A percentile compares a stretch with the other conserved stretches of the same genome.
Evolutionary conservation across 2,329 filamentous ascomycete genomes (phyloP).

Genomic region (Aureobasidium sp.): DNA sequence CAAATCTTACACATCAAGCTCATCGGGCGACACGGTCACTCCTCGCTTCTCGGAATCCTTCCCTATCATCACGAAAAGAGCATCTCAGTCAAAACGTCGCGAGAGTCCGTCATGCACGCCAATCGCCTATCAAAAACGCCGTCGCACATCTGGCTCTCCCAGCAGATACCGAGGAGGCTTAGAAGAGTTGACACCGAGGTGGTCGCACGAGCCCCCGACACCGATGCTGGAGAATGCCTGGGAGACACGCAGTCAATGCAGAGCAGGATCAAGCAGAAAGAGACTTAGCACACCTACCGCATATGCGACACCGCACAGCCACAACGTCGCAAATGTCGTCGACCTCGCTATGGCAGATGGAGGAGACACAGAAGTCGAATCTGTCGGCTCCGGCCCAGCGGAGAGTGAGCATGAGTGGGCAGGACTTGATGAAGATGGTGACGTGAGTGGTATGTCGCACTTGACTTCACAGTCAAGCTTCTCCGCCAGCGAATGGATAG

Average conservation of each 20-base stretch:
- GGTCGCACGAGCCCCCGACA: slow-evolving; percentile 19
- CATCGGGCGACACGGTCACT: not conserved
- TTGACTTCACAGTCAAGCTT: not conserved
- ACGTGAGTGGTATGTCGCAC: not conserved
- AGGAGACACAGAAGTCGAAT: slow-evolving; percentile 27
- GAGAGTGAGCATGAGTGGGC: slow-evolving; percentile 10
- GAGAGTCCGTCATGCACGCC: slow-evolving; percentile 8
- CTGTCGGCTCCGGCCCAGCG: slow-evolving; percentile 14
- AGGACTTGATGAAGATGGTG: slow-evolving; percentile 3
- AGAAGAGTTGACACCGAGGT: not conserved
- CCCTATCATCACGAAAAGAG: slow-evolving; percentile 6
- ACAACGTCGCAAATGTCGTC: slow-evolving; percentile 27
- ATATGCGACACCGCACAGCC: slow-evolving; percentile 69
- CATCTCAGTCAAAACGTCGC: not conserved
- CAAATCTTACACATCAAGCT: not conserved
- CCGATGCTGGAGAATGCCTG: not conserved
- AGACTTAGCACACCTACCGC: slow-evolving; percentile 51
- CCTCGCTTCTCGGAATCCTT: slow-evolving; percentile 3
- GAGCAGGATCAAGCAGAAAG: slow-evolving; percentile 26
- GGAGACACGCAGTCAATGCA: slow-evolving; percentile 7
- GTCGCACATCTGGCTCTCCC: not conserved
- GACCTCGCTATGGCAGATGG: slow-evolving; percentile 28
- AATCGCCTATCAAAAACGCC: slow-evolving; percentile 5
- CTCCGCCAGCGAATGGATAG: slow-evolving; percentile 3
- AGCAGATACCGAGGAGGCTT: not conserved